Conservation (phyloP, 257 asterid genomes). For the Fraxinus anomala region DNA sequence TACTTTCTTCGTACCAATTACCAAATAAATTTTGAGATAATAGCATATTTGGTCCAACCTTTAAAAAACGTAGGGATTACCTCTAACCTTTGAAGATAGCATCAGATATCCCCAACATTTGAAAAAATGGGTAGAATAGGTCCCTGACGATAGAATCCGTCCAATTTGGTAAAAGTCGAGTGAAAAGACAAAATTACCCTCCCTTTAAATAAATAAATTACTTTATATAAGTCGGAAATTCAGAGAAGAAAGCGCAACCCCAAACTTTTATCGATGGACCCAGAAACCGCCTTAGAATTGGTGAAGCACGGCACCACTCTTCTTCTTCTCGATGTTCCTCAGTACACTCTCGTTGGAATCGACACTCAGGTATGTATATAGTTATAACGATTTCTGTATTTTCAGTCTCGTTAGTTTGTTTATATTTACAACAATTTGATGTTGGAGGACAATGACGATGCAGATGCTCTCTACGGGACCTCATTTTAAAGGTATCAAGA, state of each 20-base stretch:
- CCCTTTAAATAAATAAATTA: too few species aligned
- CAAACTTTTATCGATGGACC: slow-evolving; percentile 49
- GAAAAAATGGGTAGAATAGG: too few species aligned
- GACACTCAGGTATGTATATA: slow-evolving; percentile 64
- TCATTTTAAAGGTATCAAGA: slow-evolving; percentile 81
- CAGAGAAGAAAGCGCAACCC: too few species aligned
- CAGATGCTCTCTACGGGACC: slow-evolving; percentile 87
- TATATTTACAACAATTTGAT: not conserved
- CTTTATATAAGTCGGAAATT: too few species aligned
- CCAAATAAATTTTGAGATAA: not conserved
- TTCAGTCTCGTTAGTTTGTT: not conserved
- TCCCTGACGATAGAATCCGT: too few species aligned
- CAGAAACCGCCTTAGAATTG: slow-evolving; percentile 62
- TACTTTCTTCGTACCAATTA: not conserved
- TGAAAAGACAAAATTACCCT: too few species aligned
- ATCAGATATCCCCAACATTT: too few species aligned
- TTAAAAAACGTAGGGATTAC: too few species aligned
- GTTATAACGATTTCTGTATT: not conserved
- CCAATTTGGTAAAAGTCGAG: too few species aligned
- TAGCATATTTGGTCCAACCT: too few species aligned
- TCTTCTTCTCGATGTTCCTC: slow-evolving; percentile 85
- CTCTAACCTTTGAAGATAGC: too few species aligned
- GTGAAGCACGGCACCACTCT: slow-evolving; percentile 72
- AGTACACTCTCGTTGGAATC: slow-evolving; percentile 72
- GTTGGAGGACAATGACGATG: slow-evolving; percentile 18